Evolutionary conservation across 768 basidiomycete species (phyloP).

Genomic region (Cystofilobasidium capitatum): DNA sequence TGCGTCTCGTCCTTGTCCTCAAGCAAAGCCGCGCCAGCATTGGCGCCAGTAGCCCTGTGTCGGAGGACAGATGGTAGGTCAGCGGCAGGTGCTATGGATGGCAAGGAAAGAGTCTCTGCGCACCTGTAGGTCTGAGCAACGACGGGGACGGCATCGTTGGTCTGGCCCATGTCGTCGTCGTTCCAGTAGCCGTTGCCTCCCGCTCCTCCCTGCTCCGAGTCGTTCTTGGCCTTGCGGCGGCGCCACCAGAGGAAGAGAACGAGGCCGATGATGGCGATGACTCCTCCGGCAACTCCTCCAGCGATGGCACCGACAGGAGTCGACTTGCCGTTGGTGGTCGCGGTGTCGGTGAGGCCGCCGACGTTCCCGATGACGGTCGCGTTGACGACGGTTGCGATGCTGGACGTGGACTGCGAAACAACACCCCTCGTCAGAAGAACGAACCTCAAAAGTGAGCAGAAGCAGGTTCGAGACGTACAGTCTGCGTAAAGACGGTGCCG

Average conservation of each 20-base stretch:
- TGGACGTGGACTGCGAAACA: background rate
- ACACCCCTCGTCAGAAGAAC: too few species aligned
- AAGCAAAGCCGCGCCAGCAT: background rate
- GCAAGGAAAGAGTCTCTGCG: background rate
- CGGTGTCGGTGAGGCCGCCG: background rate
- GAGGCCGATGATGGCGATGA: background rate
- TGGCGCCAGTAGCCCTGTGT: background rate
- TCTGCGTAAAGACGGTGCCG: background rate
- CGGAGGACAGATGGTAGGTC: background rate
- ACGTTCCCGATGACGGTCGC: background rate
- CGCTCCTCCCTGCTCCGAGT: background rate
- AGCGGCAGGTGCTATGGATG: background rate
- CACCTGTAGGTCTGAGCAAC: background rate
- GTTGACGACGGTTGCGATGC: background rate
- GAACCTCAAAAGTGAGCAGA: too few species aligned
- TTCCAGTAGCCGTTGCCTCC: background rate
- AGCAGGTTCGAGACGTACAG: background rate
- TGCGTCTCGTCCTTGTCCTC: conserved; percentile 1
- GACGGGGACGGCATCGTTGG: background rate
- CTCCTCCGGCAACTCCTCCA: background rate
- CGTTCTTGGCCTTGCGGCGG: background rate
- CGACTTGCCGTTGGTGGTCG: background rate
- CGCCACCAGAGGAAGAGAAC: background rate
- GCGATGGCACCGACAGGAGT: background rate
- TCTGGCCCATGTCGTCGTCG: background rate